Evolutionary conservation across 2,329 filamentous ascomycete genomes (phyloP), one percentile per base, ranked within the genome.

Genomic region (Monosporascus sp.): DNA sequence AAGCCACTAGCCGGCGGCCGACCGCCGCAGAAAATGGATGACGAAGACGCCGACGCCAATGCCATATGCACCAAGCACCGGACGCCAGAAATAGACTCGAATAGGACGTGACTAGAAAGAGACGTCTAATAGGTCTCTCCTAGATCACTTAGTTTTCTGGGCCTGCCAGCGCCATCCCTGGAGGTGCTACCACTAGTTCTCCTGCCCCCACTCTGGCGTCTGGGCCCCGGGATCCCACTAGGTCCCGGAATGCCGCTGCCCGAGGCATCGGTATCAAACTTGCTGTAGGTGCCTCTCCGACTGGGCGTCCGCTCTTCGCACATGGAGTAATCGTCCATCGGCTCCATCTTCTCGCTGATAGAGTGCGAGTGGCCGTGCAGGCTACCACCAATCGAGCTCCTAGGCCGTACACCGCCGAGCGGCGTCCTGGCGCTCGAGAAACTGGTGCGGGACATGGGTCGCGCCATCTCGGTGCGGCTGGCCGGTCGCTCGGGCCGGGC

Each of bases 321-420:
- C 34, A 75, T 75, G 52, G 82, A 79, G 40, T 80, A 78, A 37
- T 76, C 75, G 56, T 81, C 80, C 49, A 80, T 73, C 50, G 80
- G 77, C 51, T 81, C 80, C 49, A 80, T 73, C 50, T 80, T 77
- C 51, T 78, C 73, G 59, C 79, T 81, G 65, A 85, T 76, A 64
- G 81, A 85, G 49, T 79, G 71, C 14, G 81, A 81, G 60, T 83
- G 79, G 4, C 79, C 76, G 59, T 85, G 81, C 11, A 80, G 72
- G 57, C 82, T 84, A 52, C 86, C 82, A 53, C 83, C 83, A 59
- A 92, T 76, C 16, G 88, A 91, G 49, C 86, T 90, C 49, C 87
- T 80, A 19, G 88, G 86, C 51, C 88, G 82, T n/a, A 67, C 7
- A 24, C 82, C 83, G 26, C 82, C 83, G 51, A 90, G 71, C 1